Evolutionary conservation across 2,329 filamentous ascomycete genomes (phyloP).

Genomic region (Lecanosticta acicola): DNA sequence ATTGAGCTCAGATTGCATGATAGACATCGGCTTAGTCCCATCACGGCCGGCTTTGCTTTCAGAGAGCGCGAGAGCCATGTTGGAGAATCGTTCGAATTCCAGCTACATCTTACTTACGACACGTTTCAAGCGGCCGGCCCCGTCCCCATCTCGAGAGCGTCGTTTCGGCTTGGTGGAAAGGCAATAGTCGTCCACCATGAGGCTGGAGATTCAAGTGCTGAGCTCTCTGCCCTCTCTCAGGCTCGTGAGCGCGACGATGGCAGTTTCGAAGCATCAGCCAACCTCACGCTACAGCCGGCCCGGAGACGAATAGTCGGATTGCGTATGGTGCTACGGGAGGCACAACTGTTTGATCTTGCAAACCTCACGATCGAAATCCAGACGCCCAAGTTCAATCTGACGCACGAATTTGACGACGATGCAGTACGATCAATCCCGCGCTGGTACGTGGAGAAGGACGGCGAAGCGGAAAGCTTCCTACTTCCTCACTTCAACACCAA

Average conservation of each 20-base stretch:
- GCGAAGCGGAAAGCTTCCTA: conserved; percentile 10
- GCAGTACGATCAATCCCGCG: conserved; percentile 6
- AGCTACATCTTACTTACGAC: conserved; percentile 49
- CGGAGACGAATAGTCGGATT: conserved; percentile 57
- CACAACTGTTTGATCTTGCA: conserved; percentile 66
- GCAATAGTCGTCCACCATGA: conserved; percentile 15
- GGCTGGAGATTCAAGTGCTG: not conserved
- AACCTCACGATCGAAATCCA: conserved; percentile 60
- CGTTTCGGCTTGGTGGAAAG: conserved; percentile 17
- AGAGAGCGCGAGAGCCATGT: conserved; percentile 52
- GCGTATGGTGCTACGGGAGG: conserved; percentile 68
- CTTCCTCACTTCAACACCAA: conserved; percentile 43
- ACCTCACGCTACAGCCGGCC: conserved; percentile 11
- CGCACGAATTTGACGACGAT: conserved; percentile 52
- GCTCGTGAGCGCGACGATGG: conserved; percentile 13
- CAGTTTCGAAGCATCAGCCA: conserved; percentile 7
- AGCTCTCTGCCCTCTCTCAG: conserved; percentile 1
- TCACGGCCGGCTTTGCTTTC: conserved; percentile 50
- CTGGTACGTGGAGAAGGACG: conserved; percentile 17
- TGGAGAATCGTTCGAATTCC: conserved; percentile 52
- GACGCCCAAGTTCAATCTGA: conserved; percentile 60
- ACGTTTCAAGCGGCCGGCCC: conserved; percentile 29
- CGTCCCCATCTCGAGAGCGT: conserved; percentile 18
- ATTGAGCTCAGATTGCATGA: conserved; percentile 19
- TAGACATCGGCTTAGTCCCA: conserved; percentile 30